Base-by-base conservation (phyloP, 202 grass and related monocot species). In the Hordeum pubiflorum region DNA sequence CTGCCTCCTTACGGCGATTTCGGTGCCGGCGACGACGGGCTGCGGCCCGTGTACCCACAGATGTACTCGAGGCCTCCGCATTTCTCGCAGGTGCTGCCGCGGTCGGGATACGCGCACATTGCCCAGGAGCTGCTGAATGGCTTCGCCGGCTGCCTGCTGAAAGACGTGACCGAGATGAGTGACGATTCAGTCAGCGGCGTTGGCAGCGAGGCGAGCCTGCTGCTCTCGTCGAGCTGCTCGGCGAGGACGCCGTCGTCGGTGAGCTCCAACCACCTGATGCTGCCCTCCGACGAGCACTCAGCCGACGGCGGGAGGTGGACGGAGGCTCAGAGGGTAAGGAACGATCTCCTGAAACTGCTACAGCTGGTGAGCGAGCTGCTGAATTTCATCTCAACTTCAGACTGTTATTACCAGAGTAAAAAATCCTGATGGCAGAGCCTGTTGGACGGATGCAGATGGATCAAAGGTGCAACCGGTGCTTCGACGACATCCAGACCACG, bases 381-480 rank as follows among this genome's bases (percentile, higher is more conserved):
- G 26, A 44, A 3, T 39, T 50, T n/a, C 29, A 14, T 55, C 44
- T 64, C 4, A 13, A 36, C 10, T 10, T n/a, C 14, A 37, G 15
- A 77, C 24, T 41, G 13, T 40, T 75, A 7, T 52, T 54, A 54
- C 22, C 61, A 9, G 3, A 32, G 18, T 17, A 4, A n/a, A 54
- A 40, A 40, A n/a, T n/a, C 4, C 55, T 66, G 9, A 77, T 26
- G 64, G 7, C 36, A 11, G 74, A 65, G 59, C 5, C 65, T 58
- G 14, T 6, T 48, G 44, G 66, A 7, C 78, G 33, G 32, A 46
- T 39, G 82, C 77, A 99, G 96, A 63, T 95, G 78, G 90, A 99
- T 18, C 77, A 95, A 29, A 91, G 78, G 76, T 94, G 87, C 89
- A 95, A 80, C 68, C 76, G 77, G 34, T 95, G 90, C 74, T 24